Conservation (phyloP, 2,329 filamentous ascomycete species). For the Colletotrichum plurivorum region DNA sequence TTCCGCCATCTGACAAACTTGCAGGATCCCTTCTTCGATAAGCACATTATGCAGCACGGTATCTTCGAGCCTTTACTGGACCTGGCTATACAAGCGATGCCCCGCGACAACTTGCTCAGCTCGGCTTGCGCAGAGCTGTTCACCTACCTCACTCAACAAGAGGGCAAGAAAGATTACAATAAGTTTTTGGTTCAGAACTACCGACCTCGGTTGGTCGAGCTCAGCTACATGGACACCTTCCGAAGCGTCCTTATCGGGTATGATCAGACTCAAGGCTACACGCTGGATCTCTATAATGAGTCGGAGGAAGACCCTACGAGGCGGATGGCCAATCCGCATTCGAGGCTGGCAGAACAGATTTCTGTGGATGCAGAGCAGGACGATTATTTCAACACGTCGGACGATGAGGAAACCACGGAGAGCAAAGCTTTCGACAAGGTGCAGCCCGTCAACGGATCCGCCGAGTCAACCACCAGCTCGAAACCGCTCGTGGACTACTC, state of each 20-base stretch:
- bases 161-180: conserved; percentile 85
- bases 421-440: conserved; percentile 50
- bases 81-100: conserved; percentile 87
- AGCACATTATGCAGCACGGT: conserved; percentile 84
- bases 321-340: conserved; percentile 56
- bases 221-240: conserved; percentile 91
- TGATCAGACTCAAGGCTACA: conserved; percentile 82
- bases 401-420: conserved; percentile 65
- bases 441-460: conserved; percentile 69
- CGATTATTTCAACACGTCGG: conserved; percentile 92
- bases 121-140: conserved; percentile 96
- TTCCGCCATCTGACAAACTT: conserved; percentile 89
- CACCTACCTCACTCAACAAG: conserved; percentile 83
- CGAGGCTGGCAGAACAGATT: conserved; percentile 80
- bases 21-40: conserved; percentile 92
- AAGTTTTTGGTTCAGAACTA: conserved; percentile 88
- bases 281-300: conserved; percentile 80
- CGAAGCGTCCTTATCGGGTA: conserved; percentile 81
- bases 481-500: conserved; percentile 92
- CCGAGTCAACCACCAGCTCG: conserved; percentile 65
- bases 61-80: conserved; percentile 88
- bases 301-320: conserved; percentile 72
- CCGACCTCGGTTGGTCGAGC: conserved; percentile 79
- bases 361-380: conserved; percentile 85
- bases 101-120: conserved; percentile 92